phyloP scores from a whole-genome alignment of 2,329 filamentous ascomycete species.

The Colletotrichum magnum region DNA sequence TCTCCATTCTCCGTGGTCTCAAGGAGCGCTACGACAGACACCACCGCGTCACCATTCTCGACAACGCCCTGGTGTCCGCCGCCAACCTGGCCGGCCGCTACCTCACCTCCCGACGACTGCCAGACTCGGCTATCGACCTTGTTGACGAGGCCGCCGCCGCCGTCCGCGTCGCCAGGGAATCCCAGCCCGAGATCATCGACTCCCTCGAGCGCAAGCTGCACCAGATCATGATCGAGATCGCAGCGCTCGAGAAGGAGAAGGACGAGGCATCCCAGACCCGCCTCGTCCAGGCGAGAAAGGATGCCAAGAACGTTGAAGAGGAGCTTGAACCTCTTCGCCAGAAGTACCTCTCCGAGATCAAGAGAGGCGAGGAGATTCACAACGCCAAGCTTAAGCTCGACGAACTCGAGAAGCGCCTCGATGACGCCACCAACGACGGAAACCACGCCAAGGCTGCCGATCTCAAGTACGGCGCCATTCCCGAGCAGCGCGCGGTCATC shows the following conservation, averaged over 20 bases:
- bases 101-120: conserved; percentile 89
- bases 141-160: conserved; percentile 97
- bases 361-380: conserved; percentile 91
- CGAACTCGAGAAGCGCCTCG: conserved; percentile 88
- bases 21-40: conserved; percentile 99
- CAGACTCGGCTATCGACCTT: conserved; percentile 96
- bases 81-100: conserved; percentile 95
- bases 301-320: conserved; percentile 94
- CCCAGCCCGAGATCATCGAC: conserved; percentile 95
- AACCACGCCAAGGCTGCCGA: conserved; percentile 92
- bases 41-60: conserved; percentile 96
- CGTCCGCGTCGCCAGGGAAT: conserved; percentile 95
- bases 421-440: conserved; percentile 90
- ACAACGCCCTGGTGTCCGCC: conserved; percentile 91
- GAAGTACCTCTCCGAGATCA: conserved; percentile 95
- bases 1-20: conserved; percentile 97
- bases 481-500: conserved; percentile 88
- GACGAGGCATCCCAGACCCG: conserved; percentile 92
- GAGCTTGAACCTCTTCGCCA: conserved; percentile 92
- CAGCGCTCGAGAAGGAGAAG: conserved; percentile 92
- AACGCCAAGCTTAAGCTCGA: conserved; percentile 96
- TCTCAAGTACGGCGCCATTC: conserved; percentile 96
- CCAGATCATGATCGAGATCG: conserved; percentile 97
- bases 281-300: conserved; percentile 85
- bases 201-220: conserved; percentile 91